Evolutionary conservation across 441 rosid genomes (phyloP), one percentile per base, ranked within the genome.

Genomic region (Breynia disticha): DNA sequence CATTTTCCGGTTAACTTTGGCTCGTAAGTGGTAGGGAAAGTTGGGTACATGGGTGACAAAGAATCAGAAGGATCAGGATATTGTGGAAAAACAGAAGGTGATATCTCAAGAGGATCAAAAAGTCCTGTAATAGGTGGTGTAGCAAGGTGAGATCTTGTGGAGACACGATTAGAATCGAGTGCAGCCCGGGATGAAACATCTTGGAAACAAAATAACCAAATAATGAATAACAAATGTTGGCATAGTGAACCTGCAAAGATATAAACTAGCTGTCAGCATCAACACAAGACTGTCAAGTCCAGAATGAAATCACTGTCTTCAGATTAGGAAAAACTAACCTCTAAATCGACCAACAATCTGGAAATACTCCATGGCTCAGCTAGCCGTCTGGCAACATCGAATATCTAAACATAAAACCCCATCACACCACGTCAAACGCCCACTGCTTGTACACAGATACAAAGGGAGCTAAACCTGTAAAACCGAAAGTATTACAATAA

Each of bases 1-100:
- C 98, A 91, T 62, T 77, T 80, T 24, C 98, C 95, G n/a, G 95
- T 82, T 80, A 91, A 68, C 64, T 76, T 76, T 7, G 98, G 98
- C 19, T 86, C 78, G 46, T 77, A 91, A 45, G 86, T 76, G 51
- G 79, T 77, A 44, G 96, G 93, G 50, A 85, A 87, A 63, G 81
- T 77, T 18, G 93, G 93, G 67, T 85, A 91, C 94, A 86, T 72
- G 12, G 98, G 96, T 22, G 90, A 84, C 54, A 71, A 55, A 62
- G 94, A 71, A 35, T 75, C 66, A 55, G 65, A 70, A 49, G 93
- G 87, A 54, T 72, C 63, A 47, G 87, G 83, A 50, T 70, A 67
- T 47, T 50, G 82, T 20, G 98, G 98, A 65, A 87, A 55, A 46
- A 81, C 85, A 12, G 94, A 72, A 12, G 98, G 96, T 0, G 98